These are phyloP conservation scores for Eucommia ulmoides DNA, from an alignment of 257 asterid genomes.

Conservation along the genomic window DNA sequence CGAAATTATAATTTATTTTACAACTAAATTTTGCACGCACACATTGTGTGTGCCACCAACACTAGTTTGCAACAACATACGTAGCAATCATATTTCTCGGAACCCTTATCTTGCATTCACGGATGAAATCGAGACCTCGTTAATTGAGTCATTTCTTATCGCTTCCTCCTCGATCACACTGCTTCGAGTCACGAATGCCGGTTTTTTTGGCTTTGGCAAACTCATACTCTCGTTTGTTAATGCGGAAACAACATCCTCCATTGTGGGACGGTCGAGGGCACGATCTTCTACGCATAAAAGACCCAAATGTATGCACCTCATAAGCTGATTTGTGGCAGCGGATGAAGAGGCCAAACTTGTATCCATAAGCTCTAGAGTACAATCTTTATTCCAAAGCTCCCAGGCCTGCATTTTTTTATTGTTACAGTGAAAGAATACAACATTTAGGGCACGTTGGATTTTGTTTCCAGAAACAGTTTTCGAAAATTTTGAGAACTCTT, in stretches of 20 bases:
- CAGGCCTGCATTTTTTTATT: background rate
- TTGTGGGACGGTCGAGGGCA: background rate
- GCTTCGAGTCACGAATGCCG: background rate
- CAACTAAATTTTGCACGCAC: no score
- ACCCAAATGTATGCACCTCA: background rate
- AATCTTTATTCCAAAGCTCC: background rate
- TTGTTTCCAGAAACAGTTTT: background rate
- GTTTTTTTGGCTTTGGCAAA: background rate
- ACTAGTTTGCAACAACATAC: no score
- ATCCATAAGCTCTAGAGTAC: background rate
- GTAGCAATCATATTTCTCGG: no score
- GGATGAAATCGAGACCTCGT: no score
- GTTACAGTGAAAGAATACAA: no score
- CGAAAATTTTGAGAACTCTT: no score
- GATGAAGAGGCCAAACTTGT: background rate
- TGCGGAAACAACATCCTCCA: background rate
- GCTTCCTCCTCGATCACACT: no score
- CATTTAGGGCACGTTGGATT: background rate
- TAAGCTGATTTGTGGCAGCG: background rate
- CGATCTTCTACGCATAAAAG: background rate
- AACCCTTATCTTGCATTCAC: no score
- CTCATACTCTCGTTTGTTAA: background rate
- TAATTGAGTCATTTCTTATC: no score
- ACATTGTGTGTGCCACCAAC: no score
- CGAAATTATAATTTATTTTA: no score